These are phyloP conservation scores for Rosa lucieae DNA, from an alignment of 306 rosid genomes.

Conservation along the genomic window DNA sequence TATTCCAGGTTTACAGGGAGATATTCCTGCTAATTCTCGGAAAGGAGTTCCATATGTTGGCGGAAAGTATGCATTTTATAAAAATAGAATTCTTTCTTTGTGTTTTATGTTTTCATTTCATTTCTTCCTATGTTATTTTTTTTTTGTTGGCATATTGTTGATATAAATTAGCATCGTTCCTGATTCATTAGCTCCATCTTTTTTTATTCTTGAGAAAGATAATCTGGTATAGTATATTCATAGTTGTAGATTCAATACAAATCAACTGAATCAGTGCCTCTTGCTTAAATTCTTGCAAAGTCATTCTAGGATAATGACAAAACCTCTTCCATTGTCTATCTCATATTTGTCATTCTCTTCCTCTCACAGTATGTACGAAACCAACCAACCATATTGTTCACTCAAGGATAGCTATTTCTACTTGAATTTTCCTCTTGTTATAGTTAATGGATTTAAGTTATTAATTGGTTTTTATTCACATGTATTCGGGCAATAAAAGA, in stretches of 20 bases:
- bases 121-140: not conserved
- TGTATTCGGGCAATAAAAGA: not conserved
- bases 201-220: not conserved
- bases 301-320: not conserved
- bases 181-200: not conserved
- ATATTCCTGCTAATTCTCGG: conserved; percentile 53
- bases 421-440: not conserved
- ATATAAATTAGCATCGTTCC: not conserved
- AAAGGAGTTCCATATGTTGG: conserved; percentile 82
- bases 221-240: not conserved
- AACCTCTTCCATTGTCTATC: not conserved
- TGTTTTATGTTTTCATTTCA: not conserved
- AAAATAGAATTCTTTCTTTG: not conserved
- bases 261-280: not conserved
- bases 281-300: not conserved
- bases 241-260: not conserved
- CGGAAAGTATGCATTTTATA: conserved; percentile 64
- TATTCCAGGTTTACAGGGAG: conserved; percentile 89
- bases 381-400: not conserved
- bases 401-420: not conserved
- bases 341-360: not conserved
- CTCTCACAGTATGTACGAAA: not conserved
- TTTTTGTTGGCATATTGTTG: not conserved
- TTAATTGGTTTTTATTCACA: not conserved
- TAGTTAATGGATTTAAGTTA: not conserved